Percentiles rank a stretch among this genome's conserved stretches.
Evolutionary conservation across 768 basidiomycete genomes (phyloP).

Genomic region (Pisolithus microcarpus): DNA sequence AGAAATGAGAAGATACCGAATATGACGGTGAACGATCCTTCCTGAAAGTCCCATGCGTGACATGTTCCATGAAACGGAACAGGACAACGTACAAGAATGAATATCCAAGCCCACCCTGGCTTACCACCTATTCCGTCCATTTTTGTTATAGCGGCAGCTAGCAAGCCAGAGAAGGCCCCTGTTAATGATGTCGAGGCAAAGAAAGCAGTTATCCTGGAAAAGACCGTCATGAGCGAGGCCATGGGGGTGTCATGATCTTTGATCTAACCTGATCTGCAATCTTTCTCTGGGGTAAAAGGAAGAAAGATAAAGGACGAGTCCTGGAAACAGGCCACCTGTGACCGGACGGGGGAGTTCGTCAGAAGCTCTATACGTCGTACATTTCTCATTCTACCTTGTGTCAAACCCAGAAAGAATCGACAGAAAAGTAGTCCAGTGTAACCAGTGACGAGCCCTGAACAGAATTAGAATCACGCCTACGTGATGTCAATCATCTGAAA

Average conservation of each 20-base stretch:
- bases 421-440: slow-evolving; percentile 49
- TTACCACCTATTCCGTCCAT: slow-evolving; percentile 47
- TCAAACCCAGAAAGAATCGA: slow-evolving; percentile 44
- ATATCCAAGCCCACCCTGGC: slow-evolving; percentile 59
- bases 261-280: slow-evolving; percentile 17
- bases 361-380: background rate
- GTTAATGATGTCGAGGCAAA: slow-evolving; percentile 43
- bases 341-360: slow-evolving; percentile 1
- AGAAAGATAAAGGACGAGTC: slow-evolving; percentile 51
- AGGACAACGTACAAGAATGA: slow-evolving; percentile 35
- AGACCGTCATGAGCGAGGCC: slow-evolving; percentile 2
- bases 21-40: slow-evolving; percentile 57
- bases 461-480: background rate
- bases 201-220: slow-evolving; percentile 32
- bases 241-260: background rate
- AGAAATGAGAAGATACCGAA: slow-evolving; percentile 48
- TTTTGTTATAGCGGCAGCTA: slow-evolving; percentile 52
- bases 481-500: background rate
- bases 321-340: slow-evolving; percentile 52
- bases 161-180: slow-evolving; percentile 56
- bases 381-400: slow-evolving; percentile 41
- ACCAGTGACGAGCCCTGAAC: slow-evolving; percentile 36
- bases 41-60: slow-evolving; percentile 17
- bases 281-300: slow-evolving; percentile 34
- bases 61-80: background rate